Percentiles rank a stretch among this genome's conserved stretches.
Conservation (phyloP, 2,329 filamentous ascomycete genomes). For the Arthrobotrys conoides region DNA sequence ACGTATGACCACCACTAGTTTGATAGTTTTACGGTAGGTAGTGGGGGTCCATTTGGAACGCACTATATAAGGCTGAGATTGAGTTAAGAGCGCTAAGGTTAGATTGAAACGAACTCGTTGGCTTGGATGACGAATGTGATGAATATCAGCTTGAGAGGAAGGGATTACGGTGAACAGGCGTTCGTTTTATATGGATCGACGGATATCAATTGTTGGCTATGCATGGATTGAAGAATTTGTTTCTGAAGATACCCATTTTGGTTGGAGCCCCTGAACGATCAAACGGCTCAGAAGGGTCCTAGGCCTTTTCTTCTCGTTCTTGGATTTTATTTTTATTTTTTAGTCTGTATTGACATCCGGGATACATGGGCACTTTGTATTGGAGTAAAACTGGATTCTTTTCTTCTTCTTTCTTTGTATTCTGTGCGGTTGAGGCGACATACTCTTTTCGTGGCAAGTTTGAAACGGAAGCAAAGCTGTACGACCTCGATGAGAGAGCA, state of each 20-base stretch:
- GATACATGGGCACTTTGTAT: conserved; percentile 1
- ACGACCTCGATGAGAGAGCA: neutral
- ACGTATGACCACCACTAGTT: neutral
- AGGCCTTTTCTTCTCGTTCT: neutral
- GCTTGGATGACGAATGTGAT: conserved; percentile 10
- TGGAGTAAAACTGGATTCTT: conserved; percentile 5
- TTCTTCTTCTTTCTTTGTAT: neutral
- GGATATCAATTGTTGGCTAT: conserved; percentile 6
- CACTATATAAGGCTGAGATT: conserved; percentile 10
- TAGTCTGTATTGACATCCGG: neutral
- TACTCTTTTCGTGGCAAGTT: conserved; percentile 19
- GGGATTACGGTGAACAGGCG: conserved; percentile 16
- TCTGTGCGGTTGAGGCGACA: neutral
- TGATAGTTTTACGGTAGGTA: neutral
- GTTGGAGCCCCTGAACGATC: conserved; percentile 26
- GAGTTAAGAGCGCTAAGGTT: conserved; percentile 14
- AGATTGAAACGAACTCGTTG: conserved; percentile 6
- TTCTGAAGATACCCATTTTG: conserved; percentile 44
- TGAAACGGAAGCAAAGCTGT: conserved; percentile 14
- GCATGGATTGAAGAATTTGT: conserved; percentile 5
- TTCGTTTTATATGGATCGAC: conserved; percentile 22
- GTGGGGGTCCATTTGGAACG: neutral
- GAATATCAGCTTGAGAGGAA: conserved; percentile 12
- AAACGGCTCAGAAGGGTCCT: neutral
- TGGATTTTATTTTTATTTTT: neutral